A percentile compares a stretch with the other conserved stretches of the same genome.
Conservation (phyloP, 345 rosid genomes). For the Clausena lansium region DNA sequence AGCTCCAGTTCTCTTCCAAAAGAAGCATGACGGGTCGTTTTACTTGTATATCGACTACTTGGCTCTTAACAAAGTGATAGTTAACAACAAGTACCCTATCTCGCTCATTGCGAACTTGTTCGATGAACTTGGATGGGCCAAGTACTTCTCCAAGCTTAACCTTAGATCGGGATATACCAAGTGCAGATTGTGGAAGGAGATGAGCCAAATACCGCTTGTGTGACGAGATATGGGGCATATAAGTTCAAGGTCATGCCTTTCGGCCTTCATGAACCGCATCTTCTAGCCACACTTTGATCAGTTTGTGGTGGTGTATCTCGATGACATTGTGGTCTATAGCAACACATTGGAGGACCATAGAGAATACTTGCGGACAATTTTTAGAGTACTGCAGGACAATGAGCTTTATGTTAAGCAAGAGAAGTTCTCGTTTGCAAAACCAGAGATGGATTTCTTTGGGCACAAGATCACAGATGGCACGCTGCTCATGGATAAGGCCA, state of each 20-base stretch:
- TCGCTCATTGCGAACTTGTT: not conserved
- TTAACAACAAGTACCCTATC: not conserved
- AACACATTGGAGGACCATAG: not conserved
- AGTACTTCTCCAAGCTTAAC: not conserved
- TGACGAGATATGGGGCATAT: not conserved
- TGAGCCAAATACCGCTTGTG: not conserved
- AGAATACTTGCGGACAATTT: rapidly evolving
- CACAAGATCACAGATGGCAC: not conserved
- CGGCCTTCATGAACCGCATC: rapidly evolving
- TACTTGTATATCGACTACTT: rapidly evolving
- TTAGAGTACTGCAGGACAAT: not conserved
- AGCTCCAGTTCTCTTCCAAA: not conserved
- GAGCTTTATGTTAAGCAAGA: not conserved
- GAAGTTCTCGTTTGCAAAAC: not conserved
- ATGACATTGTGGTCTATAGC: not conserved
- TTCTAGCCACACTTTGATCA: too few species aligned
- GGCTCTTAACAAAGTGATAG: rapidly evolving
- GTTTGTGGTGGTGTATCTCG: not conserved
- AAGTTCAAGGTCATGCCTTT: not conserved
- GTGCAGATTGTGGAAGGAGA: not conserved
- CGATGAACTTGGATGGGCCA: not conserved
- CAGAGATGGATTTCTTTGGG: not conserved
- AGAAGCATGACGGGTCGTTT: not conserved
- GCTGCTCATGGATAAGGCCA: not conserved
- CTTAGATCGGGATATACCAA: not conserved